Evolutionary conservation across 1,139 yeast species (phyloP), one percentile per base, ranked within the genome.

Genomic region (Blastobotrys arbuscula): DNA sequence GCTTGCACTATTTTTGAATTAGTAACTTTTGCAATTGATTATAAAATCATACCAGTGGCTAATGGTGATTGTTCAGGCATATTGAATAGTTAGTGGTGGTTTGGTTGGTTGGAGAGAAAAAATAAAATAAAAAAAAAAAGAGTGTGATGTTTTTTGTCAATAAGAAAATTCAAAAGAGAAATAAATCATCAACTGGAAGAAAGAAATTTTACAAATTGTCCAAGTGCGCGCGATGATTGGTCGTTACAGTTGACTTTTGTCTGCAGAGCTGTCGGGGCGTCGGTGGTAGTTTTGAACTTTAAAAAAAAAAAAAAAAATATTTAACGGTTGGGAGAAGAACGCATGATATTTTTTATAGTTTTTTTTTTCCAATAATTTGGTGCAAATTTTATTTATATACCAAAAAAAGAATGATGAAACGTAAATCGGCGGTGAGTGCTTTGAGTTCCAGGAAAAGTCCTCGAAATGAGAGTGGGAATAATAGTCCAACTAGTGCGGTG

Each of bases 41-140:
- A 21, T 13, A n/a, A 13, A 8, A 9, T 52, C 61, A 48, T 55
- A 58, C 61, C 61, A 24, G 61, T 58, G 50, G 52, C 47, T 48
- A 58, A 45, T 31, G 46, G 45, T 33, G 42, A 36, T 47, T 57
- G 58, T 45, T 54, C 31, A n/a, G 31, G 53, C 44, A 53, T 55
- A 42, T 55, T 58, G 44, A 56, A 53, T 57, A 55, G 55, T 33
- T 28, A 28, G 13, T 28, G 10, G 10, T 28, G 13, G 13, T 5
- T 12, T 28, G n/a, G 10, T 28, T 28, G 31, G 28, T 53, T 42
- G 41, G n/a, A 19, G 21, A 28, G 5, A 21, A 38, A 21, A 38
- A 20, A 38, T 8, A 21, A 19, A 35, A 13, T 15, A 24, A 40
- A 40, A 23, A 23, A 23, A 28, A 38, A 21, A 20, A 20, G 18